Evolutionary conservation across 2,329 filamentous ascomycete genomes (phyloP), one percentile per base, ranked within the genome.

Genomic region (Cercospora sp.): DNA sequence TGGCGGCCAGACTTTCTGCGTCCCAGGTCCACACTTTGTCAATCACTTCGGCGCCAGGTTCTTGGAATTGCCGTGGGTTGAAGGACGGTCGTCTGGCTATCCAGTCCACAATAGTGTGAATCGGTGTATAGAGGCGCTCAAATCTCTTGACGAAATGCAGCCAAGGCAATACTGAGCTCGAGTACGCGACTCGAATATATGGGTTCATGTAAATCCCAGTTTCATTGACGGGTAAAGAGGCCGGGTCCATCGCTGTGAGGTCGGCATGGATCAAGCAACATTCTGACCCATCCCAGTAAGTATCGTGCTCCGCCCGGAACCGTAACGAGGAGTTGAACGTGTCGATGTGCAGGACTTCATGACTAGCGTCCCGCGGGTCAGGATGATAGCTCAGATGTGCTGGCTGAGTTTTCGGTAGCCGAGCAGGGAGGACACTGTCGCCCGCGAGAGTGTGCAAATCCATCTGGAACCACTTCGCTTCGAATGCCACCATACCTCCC

Each of bases 151-250:
- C 85, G 30, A 88, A 79, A 2, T 82, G 80, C 2, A 92, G 81
- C 85, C 87, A 89, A 0, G 80, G 80, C 8, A 91, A 82, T 0
- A 88, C 87, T 3, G 76, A 76, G 32, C 82, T 79, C 58, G 86
- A 85, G 76, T 93, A 93, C 1, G 90, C 88, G 4, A 91, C 89
- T 18, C 91, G 87, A 53, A 93, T 86, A 74, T 87, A 93, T 0
- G 91, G 91, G 75, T 93, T 93, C 82, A 93, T 87, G 75, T 87
- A 93, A 62, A 92, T 88, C 1, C 87, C 88, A 0, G 85, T 84
- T 45, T 86, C 82, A 9, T 76, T 72, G 58, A 57, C 24, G 30
- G 64, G 40, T n/a, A 66, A 49, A 40, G 70, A 62, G 59, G 34
- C 45, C 73, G 75, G 24, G 70, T 77, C 61, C 77, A 77, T 37